Percentiles rank a stretch among this genome's conserved stretches.
Conservation (phyloP, 2,329 filamentous ascomycete genomes). For the Huntiella bhutanensis region DNA sequence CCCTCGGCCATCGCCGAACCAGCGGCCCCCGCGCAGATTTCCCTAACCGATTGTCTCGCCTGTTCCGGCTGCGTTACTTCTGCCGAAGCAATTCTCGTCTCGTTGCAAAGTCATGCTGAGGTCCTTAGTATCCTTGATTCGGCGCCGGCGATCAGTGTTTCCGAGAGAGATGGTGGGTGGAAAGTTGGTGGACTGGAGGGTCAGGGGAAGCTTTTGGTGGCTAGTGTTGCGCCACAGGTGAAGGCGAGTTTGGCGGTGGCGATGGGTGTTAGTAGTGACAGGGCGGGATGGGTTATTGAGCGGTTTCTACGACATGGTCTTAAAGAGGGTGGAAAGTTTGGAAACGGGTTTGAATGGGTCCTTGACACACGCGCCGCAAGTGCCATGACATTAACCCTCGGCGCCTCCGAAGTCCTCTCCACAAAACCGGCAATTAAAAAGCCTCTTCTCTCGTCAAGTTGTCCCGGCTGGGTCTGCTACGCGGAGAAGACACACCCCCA, state of each 20-base stretch:
- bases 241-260: slow-evolving; percentile 77
- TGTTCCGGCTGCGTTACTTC: slow-evolving; percentile 97
- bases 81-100: slow-evolving; percentile 91
- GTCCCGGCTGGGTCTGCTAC: slow-evolving; percentile 97
- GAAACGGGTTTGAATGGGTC: slow-evolving; percentile 72
- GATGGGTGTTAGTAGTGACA: slow-evolving; percentile 49
- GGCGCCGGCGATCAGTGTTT: slow-evolving; percentile 27
- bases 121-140: slow-evolving; percentile 67
- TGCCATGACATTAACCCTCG: slow-evolving; percentile 65
- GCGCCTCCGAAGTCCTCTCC: slow-evolving; percentile 48
- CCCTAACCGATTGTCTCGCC: slow-evolving; percentile 87
- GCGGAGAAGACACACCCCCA: slow-evolving; percentile 96
- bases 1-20: slow-evolving; percentile 29
- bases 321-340: slow-evolving; percentile 47
- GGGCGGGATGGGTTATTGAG: slow-evolving; percentile 67
- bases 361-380: slow-evolving; percentile 74
- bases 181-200: slow-evolving; percentile 34
- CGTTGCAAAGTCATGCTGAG: slow-evolving; percentile 81
- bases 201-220: slow-evolving; percentile 65
- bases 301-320: slow-evolving; percentile 54
- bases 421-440: slow-evolving; percentile 15
- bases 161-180: slow-evolving; percentile 13
- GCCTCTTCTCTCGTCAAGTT: slow-evolving; percentile 71
- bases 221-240: slow-evolving; percentile 81
- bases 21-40: slow-evolving; percentile 68